These are phyloP conservation scores for Chaetoceros muelleri DNA, from an alignment of 108 stramenopile genomes.

Conservation along the genomic window DNA sequence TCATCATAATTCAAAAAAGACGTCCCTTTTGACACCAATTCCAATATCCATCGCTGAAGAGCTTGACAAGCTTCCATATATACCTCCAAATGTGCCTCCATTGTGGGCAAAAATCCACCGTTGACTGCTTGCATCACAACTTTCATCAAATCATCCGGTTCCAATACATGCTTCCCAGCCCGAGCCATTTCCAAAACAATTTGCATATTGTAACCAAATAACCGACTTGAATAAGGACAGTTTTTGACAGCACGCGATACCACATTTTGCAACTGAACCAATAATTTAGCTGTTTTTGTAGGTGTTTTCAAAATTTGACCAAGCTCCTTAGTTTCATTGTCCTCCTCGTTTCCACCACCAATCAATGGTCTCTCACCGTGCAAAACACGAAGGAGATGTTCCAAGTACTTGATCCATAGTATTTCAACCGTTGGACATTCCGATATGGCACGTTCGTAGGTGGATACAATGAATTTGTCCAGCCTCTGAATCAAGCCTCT, in stretches of 20 bases:
- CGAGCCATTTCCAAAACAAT: constrained; percentile 19
- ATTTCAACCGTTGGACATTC: constrained; percentile 82
- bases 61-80: constrained; percentile 20
- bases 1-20: constrained; percentile 26
- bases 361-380: constrained; percentile 1
- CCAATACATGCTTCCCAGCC: constrained; percentile 29
- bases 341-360: constrained; percentile 4
- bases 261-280: constrained; percentile 23
- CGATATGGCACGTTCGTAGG: constrained; percentile 68
- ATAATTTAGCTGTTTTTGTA: constrained; percentile 8
- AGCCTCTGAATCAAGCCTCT: constrained; percentile 11
- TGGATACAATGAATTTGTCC: constrained; percentile 15
- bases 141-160: constrained; percentile 56
- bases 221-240: constrained; percentile 60
- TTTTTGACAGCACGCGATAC: constrained; percentile 66
- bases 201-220: constrained; percentile 36
- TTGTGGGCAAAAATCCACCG: constrained; percentile 41
- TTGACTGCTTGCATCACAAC: constrained; percentile 43
- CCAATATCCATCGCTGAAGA: constrained; percentile 28
- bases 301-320: constrained; percentile 1
- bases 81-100: constrained; percentile 14
- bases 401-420: constrained; percentile 62
- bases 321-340: not conserved
- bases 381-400: constrained; percentile 12
- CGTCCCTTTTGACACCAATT: constrained; percentile 8